phyloP scores from a whole-genome alignment of 208 protist genomes.

The Leishmania tarentolae region DNA sequence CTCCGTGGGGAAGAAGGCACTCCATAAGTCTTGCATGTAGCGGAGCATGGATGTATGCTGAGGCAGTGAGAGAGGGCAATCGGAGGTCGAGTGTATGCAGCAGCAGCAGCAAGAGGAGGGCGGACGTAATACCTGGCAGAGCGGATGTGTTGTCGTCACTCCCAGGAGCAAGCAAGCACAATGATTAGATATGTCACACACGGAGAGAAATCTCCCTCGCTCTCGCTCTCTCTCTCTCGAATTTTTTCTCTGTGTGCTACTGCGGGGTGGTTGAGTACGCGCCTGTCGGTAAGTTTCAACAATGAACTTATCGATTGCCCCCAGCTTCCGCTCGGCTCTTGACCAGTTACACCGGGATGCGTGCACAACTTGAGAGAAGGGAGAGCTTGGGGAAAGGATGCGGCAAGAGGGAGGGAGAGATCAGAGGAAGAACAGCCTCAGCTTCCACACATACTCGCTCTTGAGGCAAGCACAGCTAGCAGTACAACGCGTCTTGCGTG shows the following conservation, averaged over 20 bases:
- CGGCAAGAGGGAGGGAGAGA: neutral
- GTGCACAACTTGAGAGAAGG: neutral
- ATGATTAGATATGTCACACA: neutral
- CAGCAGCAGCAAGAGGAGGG: neutral
- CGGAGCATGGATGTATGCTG: constrained; percentile 24
- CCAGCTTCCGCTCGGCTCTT: neutral
- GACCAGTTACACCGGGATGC: neutral
- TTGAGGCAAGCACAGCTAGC: neutral
- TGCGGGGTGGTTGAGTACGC: neutral
- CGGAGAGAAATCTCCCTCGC: neutral
- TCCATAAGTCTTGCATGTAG: constrained; percentile 37
- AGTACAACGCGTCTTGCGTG: neutral
- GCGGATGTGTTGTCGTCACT: neutral
- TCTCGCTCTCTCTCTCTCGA: neutral
- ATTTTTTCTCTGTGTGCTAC: neutral
- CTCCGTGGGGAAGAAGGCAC: constrained; percentile 41
- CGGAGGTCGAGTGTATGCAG: neutral
- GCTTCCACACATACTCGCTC: neutral
- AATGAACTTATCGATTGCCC: neutral
- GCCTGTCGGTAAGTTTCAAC: neutral
- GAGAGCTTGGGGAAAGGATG: neutral
- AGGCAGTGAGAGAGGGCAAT: neutral
- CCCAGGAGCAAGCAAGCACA: neutral
- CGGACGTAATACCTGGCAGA: neutral
- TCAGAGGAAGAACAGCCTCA: neutral